A percentile compares a stretch with the other conserved stretches of the same genome.
These are phyloP conservation scores for Cetradonia linearis DNA, from an alignment of 495 filamentous ascomycete genomes.

Conservation along the genomic window DNA sequence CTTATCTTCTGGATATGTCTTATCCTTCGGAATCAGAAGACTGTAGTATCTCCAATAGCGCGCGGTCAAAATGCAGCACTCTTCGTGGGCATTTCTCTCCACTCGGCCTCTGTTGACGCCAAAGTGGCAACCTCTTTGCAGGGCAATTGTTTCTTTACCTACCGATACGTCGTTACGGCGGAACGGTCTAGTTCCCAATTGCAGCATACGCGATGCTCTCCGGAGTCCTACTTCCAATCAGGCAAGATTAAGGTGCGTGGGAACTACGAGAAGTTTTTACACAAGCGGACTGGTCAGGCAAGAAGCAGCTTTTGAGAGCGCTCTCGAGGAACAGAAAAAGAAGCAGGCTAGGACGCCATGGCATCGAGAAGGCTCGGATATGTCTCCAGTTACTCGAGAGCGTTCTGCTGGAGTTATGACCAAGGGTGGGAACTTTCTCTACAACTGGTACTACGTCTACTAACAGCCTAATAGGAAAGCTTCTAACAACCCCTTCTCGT, in stretches of 20 bases:
- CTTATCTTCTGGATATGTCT: constrained; percentile 13
- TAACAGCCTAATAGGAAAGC: constrained; percentile 50
- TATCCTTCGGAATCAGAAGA: not conserved
- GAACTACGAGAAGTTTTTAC: not conserved
- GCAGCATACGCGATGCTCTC: not conserved
- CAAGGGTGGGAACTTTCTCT: constrained; percentile 41
- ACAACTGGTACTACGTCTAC: not conserved
- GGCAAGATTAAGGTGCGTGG: not conserved
- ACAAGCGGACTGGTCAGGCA: constrained; percentile 20
- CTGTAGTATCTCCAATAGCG: not conserved
- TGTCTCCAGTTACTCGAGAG: constrained; percentile 42
- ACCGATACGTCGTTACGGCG: not conserved
- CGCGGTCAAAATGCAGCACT: constrained; percentile 9
- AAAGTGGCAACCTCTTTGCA: not conserved
- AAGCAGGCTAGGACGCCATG: constrained; percentile 50
- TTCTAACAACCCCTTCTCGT: constrained; percentile 80
- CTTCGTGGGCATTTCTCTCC: not conserved
- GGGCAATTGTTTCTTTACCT: not conserved
- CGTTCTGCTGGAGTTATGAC: constrained; percentile 46
- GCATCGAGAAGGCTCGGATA: constrained; percentile 57
- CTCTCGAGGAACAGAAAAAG: constrained; percentile 38
- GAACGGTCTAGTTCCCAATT: not conserved
- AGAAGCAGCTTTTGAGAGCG: constrained; percentile 33
- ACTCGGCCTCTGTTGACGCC: not conserved
- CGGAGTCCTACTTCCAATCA: not conserved